These are phyloP conservation scores for Solanum habrochaites DNA, from an alignment of 257 asterid species.

Conservation along the genomic window DNA sequence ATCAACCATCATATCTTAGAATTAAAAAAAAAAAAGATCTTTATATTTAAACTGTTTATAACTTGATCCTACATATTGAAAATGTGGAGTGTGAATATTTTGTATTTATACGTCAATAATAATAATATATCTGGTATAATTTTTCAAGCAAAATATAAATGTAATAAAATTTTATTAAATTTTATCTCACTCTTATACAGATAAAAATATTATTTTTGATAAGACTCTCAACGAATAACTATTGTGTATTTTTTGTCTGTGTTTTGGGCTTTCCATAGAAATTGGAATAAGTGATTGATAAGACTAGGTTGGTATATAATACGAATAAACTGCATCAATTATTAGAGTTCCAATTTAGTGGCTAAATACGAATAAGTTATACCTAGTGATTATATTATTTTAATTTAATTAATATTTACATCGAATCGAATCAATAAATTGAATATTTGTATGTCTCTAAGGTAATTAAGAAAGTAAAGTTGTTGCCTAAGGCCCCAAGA, in stretches of 20 bases:
- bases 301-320: background rate
- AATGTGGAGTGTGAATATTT: background rate
- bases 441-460: fast-evolving
- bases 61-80: background rate
- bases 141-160: fast-evolving
- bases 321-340: background rate
- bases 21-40: background rate
- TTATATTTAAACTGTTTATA: background rate
- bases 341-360: background rate
- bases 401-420: background rate
- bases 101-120: too few relatives aligned
- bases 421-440: background rate
- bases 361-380: background rate
- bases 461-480: background rate
- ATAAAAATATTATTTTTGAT: background rate
- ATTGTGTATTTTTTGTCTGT: background rate
- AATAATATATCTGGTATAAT: background rate
- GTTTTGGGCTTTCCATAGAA: background rate
- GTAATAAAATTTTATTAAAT: fast-evolving
- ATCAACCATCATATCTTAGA: background rate
- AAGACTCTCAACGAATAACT: too few relatives aligned
- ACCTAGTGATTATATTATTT: background rate
- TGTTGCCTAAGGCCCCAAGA: background rate
- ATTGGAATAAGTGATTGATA: background rate
- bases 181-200: background rate